Evolutionary conservation across 139 green algal genomes (phyloP).

Genomic region (Chlamydomonas sphaeroides): DNA sequence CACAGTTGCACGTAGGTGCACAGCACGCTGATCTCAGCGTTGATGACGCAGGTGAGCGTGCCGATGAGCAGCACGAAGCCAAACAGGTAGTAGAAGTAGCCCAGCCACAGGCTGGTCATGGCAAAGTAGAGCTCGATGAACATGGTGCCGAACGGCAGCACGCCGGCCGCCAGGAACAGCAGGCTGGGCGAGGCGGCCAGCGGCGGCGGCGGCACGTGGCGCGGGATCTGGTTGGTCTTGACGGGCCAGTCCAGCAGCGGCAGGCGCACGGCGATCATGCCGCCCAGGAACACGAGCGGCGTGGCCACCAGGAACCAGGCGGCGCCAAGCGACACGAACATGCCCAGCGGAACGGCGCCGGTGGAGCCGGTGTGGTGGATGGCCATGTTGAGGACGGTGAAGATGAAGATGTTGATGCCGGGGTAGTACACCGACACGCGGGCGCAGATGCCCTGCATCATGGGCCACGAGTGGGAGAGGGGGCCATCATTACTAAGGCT

Average conservation of each 20-base stretch:
- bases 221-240: slow-evolving; percentile 97
- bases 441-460: slow-evolving; percentile 52
- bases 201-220: slow-evolving; percentile 87
- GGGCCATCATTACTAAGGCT: too few relatives aligned
- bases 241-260: slow-evolving; percentile 77
- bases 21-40: slow-evolving; percentile 84
- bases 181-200: slow-evolving; percentile 80
- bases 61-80: slow-evolving; percentile 90
- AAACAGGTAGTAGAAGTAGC: slow-evolving; percentile 98
- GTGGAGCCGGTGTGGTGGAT: slow-evolving; percentile 81
- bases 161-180: slow-evolving; percentile 86
- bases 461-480: too few relatives aligned
- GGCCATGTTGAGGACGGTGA: slow-evolving; percentile 86
- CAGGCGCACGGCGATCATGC: slow-evolving; percentile 65
- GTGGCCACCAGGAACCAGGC: slow-evolving; percentile 93
- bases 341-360: slow-evolving; percentile 86
- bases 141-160: slow-evolving; percentile 95
- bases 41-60: slow-evolving; percentile 88
- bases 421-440: slow-evolving; percentile 84
- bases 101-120: slow-evolving; percentile 92
- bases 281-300: slow-evolving; percentile 77
- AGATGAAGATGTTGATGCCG: slow-evolving; percentile 80
- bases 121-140: slow-evolving; percentile 98
- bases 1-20: slow-evolving; percentile 93
- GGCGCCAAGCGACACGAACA: slow-evolving; percentile 89